phyloP scores from a whole-genome alignment of 2,329 filamentous ascomycete species.

The Ophiostoma sp. region DNA sequence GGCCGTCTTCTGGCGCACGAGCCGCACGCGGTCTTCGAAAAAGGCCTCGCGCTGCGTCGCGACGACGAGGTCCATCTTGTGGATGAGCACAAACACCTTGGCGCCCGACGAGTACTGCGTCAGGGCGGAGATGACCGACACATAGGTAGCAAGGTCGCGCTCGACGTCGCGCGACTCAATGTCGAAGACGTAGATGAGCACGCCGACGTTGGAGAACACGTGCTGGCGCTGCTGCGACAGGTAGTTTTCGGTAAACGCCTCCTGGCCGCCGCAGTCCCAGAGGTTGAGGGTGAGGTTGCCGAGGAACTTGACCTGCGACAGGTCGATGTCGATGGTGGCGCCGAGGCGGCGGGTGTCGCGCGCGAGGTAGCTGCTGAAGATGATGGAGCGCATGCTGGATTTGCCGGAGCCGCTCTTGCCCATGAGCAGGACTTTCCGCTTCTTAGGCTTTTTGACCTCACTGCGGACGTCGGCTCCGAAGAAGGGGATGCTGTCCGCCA shows the following conservation, averaged over 20 bases:
- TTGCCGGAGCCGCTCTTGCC: conserved; percentile 97
- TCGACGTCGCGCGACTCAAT: conserved; percentile 94
- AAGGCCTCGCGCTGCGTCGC: conserved; percentile 70
- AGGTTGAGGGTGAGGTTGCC: conserved; percentile 95
- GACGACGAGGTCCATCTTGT: conserved; percentile 98
- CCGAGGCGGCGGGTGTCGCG: conserved; percentile 90
- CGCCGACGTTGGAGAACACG: conserved; percentile 93
- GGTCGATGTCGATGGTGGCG: conserved; percentile 96
- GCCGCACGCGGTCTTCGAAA: conserved; percentile 74
- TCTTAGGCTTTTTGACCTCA: conserved; percentile 65
- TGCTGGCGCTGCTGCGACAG: conserved; percentile 90
- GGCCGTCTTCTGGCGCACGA: conserved; percentile 68
- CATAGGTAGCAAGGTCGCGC: conserved; percentile 87
- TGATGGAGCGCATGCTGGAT: conserved; percentile 96
- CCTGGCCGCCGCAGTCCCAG: conserved; percentile 98
- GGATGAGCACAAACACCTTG: conserved; percentile 88
- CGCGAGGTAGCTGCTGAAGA: conserved; percentile 98
- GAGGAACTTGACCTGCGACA: conserved; percentile 98
- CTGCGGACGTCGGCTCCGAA: conserved; percentile 24
- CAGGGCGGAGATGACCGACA: conserved; percentile 81
- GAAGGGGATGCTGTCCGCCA: conserved; percentile 17
- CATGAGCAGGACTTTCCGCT: conserved; percentile 84
- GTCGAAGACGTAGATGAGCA: conserved; percentile 98
- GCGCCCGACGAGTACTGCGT: conserved; percentile 75
- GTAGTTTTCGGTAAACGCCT: conserved; percentile 98